Evolutionary conservation across 768 basidiomycete species (phyloP).

Genomic region (Boletus pseudopeckii): DNA sequence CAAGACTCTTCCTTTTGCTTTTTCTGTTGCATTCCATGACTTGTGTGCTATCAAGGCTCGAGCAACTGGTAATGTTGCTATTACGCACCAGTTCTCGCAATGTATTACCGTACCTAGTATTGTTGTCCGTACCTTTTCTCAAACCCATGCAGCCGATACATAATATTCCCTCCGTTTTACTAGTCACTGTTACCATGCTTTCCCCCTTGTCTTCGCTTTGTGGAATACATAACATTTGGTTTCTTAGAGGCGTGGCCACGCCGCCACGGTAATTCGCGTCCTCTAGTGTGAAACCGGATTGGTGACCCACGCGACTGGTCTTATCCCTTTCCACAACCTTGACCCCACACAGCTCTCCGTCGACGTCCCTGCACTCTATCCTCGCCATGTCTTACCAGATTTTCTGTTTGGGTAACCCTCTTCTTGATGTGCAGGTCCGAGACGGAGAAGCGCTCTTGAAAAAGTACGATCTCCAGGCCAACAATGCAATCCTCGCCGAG

Average conservation of each 20-base stretch:
- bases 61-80: conserved; percentile 24
- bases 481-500: conserved; percentile 94
- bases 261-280: not conserved
- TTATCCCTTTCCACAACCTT: conserved; percentile 7
- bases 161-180: not conserved
- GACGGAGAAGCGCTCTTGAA: conserved; percentile 79
- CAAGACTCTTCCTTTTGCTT: conserved; percentile 40
- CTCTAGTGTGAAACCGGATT: not conserved
- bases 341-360: conserved; percentile 6
- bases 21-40: conserved; percentile 49
- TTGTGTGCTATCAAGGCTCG: conserved; percentile 57
- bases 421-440: conserved; percentile 93
- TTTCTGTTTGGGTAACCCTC: conserved; percentile 93
- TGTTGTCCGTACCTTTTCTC: conserved; percentile 22
- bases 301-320: not conserved
- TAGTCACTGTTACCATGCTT: not conserved
- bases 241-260: not conserved
- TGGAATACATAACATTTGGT: not conserved
- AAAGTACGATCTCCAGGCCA: conserved; percentile 88
- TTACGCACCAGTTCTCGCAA: conserved; percentile 25
- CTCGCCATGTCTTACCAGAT: conserved; percentile 56
- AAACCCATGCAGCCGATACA: conserved; percentile 2
- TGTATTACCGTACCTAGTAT: conserved; percentile 19
- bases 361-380: conserved; percentile 9
- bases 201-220: not conserved